Evolutionary conservation across 2,329 filamentous ascomycete species (phyloP).

Genomic region (Alternaria atra): DNA sequence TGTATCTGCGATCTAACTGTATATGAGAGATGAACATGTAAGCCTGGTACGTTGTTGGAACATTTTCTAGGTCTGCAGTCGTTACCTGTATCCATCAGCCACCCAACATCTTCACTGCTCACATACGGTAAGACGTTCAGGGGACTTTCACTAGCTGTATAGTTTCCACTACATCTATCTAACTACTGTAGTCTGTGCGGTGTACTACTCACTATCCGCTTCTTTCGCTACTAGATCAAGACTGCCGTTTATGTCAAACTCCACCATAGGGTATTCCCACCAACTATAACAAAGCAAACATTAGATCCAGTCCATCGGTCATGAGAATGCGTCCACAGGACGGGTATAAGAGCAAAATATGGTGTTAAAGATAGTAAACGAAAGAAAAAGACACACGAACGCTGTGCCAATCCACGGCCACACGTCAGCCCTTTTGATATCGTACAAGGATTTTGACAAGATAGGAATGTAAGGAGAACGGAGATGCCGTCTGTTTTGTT

Average conservation of each 20-base stretch:
- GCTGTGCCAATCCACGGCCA: slow-evolving; percentile 7
- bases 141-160: not conserved
- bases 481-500: not conserved
- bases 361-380: slow-evolving; percentile 13
- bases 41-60: not conserved
- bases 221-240: slow-evolving; percentile 9
- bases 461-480: not conserved
- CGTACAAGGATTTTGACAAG: slow-evolving; percentile 17
- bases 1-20: not conserved
- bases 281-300: slow-evolving; percentile 25
- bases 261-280: slow-evolving; percentile 23
- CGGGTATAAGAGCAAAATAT: slow-evolving; percentile 23
- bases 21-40: not conserved
- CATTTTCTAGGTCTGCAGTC: not conserved
- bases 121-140: not conserved
- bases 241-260: slow-evolving; percentile 12
- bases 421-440: slow-evolving; percentile 13
- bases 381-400: slow-evolving; percentile 1
- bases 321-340: slow-evolving; percentile 34
- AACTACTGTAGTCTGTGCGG: not conserved
- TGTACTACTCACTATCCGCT: slow-evolving; percentile 9
- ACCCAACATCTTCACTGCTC: not conserved
- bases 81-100: not conserved
- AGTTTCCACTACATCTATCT: slow-evolving; percentile 2
- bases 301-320: slow-evolving; percentile 42